Percentiles rank a stretch among this genome's conserved stretches.
These are phyloP conservation scores for Rosa rugosa DNA, from an alignment of 306 rosid species.

Conservation along the genomic window DNA sequence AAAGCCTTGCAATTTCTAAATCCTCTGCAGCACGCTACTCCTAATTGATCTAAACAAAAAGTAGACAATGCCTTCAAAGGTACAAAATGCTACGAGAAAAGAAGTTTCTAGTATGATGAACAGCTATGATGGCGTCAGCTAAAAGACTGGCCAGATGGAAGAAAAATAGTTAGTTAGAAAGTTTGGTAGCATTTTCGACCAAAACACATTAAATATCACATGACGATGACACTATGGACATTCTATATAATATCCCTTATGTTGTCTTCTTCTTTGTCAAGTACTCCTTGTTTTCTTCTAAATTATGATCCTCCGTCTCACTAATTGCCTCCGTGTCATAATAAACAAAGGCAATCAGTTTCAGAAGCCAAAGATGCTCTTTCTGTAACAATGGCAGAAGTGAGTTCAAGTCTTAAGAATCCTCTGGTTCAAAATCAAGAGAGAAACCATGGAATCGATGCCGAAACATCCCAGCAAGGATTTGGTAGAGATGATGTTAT, in stretches of 20 bases:
- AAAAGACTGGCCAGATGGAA: background rate
- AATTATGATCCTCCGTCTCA: background rate
- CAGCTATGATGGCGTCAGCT: background rate
- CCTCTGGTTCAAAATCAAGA: slow-evolving; percentile 4
- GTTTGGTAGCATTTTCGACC: background rate
- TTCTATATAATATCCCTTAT: background rate
- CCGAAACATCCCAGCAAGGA: background rate
- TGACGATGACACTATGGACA: background rate
- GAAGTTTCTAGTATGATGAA: background rate
- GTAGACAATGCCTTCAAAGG: background rate
- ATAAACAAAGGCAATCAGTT: background rate
- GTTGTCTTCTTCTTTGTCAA: background rate
- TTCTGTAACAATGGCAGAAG: slow-evolving; percentile 12
- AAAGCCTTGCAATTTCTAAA: too few species aligned
- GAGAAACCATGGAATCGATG: background rate
- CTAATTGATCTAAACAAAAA: background rate
- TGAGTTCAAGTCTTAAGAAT: background rate
- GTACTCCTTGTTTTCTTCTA: background rate
- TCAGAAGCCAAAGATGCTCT: slow-evolving; percentile 1
- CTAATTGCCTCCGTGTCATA: background rate
- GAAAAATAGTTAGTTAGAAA: background rate
- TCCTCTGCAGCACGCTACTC: background rate
- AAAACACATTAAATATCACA: background rate
- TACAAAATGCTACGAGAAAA: background rate
- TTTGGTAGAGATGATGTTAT: slow-evolving; percentile 4